These are phyloP conservation scores for Groenewaldozyma tartarivorans DNA, from an alignment of 805 yeast species.

Conservation along the genomic window DNA sequence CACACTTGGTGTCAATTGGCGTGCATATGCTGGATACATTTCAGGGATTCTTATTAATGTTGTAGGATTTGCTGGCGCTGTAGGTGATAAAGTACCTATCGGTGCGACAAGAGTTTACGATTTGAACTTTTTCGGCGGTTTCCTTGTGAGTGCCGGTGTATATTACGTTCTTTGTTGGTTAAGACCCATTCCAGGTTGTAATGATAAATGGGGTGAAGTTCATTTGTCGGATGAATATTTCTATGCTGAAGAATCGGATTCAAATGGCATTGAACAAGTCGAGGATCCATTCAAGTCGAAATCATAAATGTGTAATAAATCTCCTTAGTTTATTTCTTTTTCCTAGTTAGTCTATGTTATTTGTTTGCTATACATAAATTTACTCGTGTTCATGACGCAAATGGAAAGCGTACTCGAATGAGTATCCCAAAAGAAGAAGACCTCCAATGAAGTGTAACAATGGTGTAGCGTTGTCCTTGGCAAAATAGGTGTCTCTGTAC, in stretches of 20 bases:
- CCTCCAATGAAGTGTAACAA: constrained; percentile 58
- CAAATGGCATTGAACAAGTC: not conserved
- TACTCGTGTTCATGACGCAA: constrained; percentile 23
- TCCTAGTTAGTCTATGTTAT: too few relatives aligned
- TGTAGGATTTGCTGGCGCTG: constrained; percentile 77
- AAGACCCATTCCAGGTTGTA: constrained; percentile 14
- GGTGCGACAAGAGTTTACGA: constrained; percentile 71
- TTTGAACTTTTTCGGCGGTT: constrained; percentile 71
- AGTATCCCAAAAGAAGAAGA: constrained; percentile 71
- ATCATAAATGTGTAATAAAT: too few relatives aligned
- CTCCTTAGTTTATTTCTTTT: too few relatives aligned
- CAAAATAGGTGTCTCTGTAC: constrained; percentile 20
- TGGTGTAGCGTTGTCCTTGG: constrained; percentile 25
- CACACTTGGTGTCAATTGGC: constrained; percentile 68
- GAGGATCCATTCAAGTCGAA: too few relatives aligned
- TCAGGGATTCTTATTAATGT: constrained; percentile 76
- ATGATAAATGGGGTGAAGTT: constrained; percentile 9
- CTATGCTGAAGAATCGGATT: not conserved
- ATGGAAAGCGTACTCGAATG: constrained; percentile 90
- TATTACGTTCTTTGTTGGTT: constrained; percentile 40
- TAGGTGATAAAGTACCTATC: constrained; percentile 64
- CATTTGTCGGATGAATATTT: constrained; percentile 3
- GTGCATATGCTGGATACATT: constrained; percentile 73
- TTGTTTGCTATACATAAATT: not conserved
- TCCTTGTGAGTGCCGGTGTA: constrained; percentile 44